These are phyloP conservation scores for Zanthoxylum bungeanum DNA, from an alignment of 345 rosid genomes.

Conservation along the genomic window DNA sequence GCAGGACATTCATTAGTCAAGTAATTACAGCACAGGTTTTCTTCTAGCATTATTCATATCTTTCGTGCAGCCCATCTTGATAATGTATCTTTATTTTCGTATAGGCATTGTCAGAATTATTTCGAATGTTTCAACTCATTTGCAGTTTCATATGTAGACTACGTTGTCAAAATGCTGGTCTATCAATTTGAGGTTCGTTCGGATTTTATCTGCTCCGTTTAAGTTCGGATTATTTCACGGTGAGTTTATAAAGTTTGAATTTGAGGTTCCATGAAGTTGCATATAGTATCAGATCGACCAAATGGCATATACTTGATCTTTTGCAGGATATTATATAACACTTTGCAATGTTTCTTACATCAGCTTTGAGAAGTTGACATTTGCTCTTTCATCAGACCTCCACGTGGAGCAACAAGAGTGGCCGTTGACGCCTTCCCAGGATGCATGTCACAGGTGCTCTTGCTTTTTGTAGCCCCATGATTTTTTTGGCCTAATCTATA, in stretches of 20 bases:
- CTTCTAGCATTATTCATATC: constrained; percentile 59
- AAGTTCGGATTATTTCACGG: too few relatives aligned
- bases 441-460: background rate
- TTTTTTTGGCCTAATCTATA: background rate
- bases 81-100: constrained; percentile 33
- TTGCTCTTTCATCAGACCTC: constrained; percentile 18
- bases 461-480: background rate
- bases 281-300: background rate
- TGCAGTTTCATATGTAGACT: constrained; percentile 33
- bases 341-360: background rate
- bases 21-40: constrained; percentile 90
- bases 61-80: constrained; percentile 70
- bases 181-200: constrained; percentile 61
- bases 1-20: constrained; percentile 68
- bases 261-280: constrained; percentile 39
- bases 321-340: background rate
- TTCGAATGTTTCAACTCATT: constrained; percentile 63
- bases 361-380: constrained; percentile 11
- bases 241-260: too few relatives aligned
- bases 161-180: constrained; percentile 33
- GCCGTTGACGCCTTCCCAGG: constrained; percentile 22
- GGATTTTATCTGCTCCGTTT: too few relatives aligned
- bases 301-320: background rate
- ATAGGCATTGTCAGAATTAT: constrained; percentile 84
- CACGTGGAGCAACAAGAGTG: constrained; percentile 37